These are phyloP conservation scores for Nemania bipapillata DNA, from an alignment of 2,329 filamentous ascomycete genomes.

Conservation along the genomic window DNA sequence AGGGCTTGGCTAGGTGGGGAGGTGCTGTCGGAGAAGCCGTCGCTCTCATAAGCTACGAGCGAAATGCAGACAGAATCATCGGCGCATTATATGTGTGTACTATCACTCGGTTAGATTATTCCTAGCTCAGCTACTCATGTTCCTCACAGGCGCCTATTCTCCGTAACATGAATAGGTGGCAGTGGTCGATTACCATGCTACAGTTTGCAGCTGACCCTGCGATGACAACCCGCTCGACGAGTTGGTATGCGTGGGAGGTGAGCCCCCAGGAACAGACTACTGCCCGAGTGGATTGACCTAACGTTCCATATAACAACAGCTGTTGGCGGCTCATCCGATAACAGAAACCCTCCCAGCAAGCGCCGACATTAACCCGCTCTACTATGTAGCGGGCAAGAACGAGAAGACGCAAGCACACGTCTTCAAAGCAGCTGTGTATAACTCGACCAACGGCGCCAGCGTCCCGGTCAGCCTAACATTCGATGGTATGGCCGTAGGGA, in stretches of 20 bases:
- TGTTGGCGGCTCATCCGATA: conserved; percentile 60
- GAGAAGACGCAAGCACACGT: conserved; percentile 56
- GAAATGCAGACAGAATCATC: conserved; percentile 69
- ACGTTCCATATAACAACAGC: conserved; percentile 44
- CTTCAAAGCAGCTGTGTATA: conserved; percentile 66
- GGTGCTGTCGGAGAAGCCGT: conserved; percentile 72
- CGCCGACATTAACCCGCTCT: conserved; percentile 59
- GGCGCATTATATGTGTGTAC: conserved; percentile 60
- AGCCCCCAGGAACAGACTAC: conserved; percentile 13
- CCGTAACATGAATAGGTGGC: conserved; percentile 62
- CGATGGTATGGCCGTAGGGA: conserved; percentile 56
- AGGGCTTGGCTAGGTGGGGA: conserved; percentile 56
- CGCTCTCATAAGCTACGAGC: conserved; percentile 72
- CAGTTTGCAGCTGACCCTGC: conserved; percentile 61
- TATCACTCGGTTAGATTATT: background rate
- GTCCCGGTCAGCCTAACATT: conserved; percentile 61
- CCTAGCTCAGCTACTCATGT: background rate
- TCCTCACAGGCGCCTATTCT: conserved; percentile 57
- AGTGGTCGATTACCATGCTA: conserved; percentile 64
- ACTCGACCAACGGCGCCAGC: conserved; percentile 58
- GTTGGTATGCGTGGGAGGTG: conserved; percentile 61
- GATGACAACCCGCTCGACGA: conserved; percentile 62
- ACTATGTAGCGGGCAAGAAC: conserved; percentile 62
- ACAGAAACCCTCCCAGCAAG: conserved; percentile 60
- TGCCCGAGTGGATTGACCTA: background rate